These are phyloP conservation scores for Candida frijolesensis DNA, from an alignment of 1,139 yeast genomes.

Conservation along the genomic window DNA sequence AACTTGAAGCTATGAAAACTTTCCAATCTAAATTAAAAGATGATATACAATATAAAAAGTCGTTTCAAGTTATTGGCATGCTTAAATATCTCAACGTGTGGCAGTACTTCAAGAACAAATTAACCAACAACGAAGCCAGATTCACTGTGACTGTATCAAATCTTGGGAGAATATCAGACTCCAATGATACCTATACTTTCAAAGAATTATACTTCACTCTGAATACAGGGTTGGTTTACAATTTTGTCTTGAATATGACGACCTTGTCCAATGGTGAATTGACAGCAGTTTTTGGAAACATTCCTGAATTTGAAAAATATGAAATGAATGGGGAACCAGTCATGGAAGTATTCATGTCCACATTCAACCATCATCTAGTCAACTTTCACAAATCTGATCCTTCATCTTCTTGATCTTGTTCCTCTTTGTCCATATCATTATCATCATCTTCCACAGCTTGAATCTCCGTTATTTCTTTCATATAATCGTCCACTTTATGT, in stretches of 20 bases:
- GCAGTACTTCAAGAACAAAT: slow-evolving; percentile 14
- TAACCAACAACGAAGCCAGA: slow-evolving; percentile 17
- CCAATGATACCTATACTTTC: slow-evolving; percentile 16
- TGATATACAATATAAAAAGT: slow-evolving; percentile 15
- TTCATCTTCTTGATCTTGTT: slow-evolving; percentile 4
- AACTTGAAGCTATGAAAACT: slow-evolving; percentile 16
- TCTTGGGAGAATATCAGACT: slow-evolving; percentile 20
- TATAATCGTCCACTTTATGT: slow-evolving; percentile 4
- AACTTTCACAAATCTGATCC: background rate
- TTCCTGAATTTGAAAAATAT: slow-evolving; percentile 20
- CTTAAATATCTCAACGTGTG: slow-evolving; percentile 18
- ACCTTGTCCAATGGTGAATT: slow-evolving; percentile 22
- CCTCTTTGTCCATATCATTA: slow-evolving; percentile 10
- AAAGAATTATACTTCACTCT: slow-evolving; percentile 23
- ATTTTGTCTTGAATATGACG: slow-evolving; percentile 23
- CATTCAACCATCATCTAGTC: slow-evolving; percentile 7
- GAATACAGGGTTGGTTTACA: slow-evolving; percentile 23
- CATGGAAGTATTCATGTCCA: slow-evolving; percentile 13
- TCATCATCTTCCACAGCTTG: background rate
- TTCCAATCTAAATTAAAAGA: slow-evolving; percentile 17
- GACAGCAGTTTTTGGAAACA: slow-evolving; percentile 21
- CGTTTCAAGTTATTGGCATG: slow-evolving; percentile 20
- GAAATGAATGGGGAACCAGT: slow-evolving; percentile 11
- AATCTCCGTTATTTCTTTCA: slow-evolving; percentile 2
- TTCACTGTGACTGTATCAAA: slow-evolving; percentile 25